Percentiles rank a stretch among this genome's conserved stretches.
These are phyloP conservation scores for Fomitiporia mediterranea DNA, from an alignment of 1,284 basidiomycete species.

Conservation along the genomic window DNA sequence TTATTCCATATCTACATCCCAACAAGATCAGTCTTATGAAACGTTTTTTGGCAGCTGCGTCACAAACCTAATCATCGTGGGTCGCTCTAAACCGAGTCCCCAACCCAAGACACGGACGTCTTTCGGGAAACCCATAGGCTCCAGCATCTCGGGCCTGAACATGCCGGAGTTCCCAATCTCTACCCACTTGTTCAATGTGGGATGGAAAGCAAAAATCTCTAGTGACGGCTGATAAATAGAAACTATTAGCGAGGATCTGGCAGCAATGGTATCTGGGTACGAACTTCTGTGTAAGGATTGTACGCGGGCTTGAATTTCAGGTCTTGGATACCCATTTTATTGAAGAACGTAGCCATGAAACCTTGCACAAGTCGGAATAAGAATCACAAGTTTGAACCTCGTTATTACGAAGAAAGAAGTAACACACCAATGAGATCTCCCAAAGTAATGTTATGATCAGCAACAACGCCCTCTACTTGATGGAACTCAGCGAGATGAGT, in stretches of 20 bases:
- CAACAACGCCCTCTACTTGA: slow-evolving; percentile 99
- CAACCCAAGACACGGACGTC: slow-evolving; percentile 97
- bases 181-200: slow-evolving; percentile 92
- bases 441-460: slow-evolving; percentile 91
- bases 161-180: slow-evolving; percentile 96
- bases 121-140: slow-evolving; percentile 98
- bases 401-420: slow-evolving; percentile 1
- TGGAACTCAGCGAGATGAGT: slow-evolving; percentile 99
- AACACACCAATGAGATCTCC: slow-evolving; percentile 87
- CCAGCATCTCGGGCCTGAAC: slow-evolving; percentile 99
- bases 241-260: slow-evolving; percentile 20
- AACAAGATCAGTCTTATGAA: slow-evolving; percentile 13
- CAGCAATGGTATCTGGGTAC: slow-evolving; percentile 22
- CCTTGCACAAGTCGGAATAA: slow-evolving; percentile 43
- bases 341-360: slow-evolving; percentile 98
- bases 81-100: slow-evolving; percentile 93
- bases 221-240: slow-evolving; percentile 73
- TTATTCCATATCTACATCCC: slow-evolving; percentile 69
- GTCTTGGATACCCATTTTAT: slow-evolving; percentile 93
- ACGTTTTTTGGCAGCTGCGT: not conserved
- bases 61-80: slow-evolving; percentile 97
- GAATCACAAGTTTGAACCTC: slow-evolving; percentile 13
- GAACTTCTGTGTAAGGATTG: slow-evolving; percentile 93
- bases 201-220: slow-evolving; percentile 99
- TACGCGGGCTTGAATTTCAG: slow-evolving; percentile 97